A percentile compares a stretch with the other conserved stretches of the same genome.
Conservation (phyloP, 1,284 basidiomycete species). For the Melampsora americana region DNA sequence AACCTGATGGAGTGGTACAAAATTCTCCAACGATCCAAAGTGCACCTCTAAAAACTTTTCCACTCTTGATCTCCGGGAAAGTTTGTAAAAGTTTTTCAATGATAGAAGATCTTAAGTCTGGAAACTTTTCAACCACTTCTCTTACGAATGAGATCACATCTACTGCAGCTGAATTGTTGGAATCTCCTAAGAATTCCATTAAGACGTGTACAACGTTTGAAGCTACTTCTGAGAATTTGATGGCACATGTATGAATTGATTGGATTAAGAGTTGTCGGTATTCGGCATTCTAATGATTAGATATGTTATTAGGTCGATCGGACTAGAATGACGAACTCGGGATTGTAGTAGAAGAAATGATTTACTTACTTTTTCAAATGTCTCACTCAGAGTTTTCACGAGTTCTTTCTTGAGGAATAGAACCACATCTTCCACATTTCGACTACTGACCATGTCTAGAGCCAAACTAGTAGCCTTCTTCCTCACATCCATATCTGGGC, state of each 20-base stretch:
- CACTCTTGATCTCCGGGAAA: slow-evolving; percentile 86
- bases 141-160: slow-evolving; percentile 95
- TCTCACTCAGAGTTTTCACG: slow-evolving; percentile 74
- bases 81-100: slow-evolving; percentile 81
- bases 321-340: not conserved
- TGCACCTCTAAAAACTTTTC: slow-evolving; percentile 94
- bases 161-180: slow-evolving; percentile 81
- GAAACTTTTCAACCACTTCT: slow-evolving; percentile 98
- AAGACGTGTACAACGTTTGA: slow-evolving; percentile 92
- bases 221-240: slow-evolving; percentile 97
- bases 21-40: slow-evolving; percentile 99
- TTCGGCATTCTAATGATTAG: slow-evolving; percentile 61
- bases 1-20: slow-evolving; percentile 58
- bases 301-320: slow-evolving; percentile 2
- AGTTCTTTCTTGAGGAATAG: slow-evolving; percentile 96
- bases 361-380: slow-evolving; percentile 35
- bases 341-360: not conserved
- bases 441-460: slow-evolving; percentile 85
- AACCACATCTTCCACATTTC: slow-evolving; percentile 97
- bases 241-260: slow-evolving; percentile 92
- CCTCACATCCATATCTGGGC: slow-evolving; percentile 94
- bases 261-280: slow-evolving; percentile 96
- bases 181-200: slow-evolving; percentile 97
- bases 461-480: slow-evolving; percentile 87
- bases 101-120: slow-evolving; percentile 75